These are phyloP conservation scores for Apiotrichum gracile DNA, from an alignment of 1,284 basidiomycete species.

Conservation along the genomic window DNA sequence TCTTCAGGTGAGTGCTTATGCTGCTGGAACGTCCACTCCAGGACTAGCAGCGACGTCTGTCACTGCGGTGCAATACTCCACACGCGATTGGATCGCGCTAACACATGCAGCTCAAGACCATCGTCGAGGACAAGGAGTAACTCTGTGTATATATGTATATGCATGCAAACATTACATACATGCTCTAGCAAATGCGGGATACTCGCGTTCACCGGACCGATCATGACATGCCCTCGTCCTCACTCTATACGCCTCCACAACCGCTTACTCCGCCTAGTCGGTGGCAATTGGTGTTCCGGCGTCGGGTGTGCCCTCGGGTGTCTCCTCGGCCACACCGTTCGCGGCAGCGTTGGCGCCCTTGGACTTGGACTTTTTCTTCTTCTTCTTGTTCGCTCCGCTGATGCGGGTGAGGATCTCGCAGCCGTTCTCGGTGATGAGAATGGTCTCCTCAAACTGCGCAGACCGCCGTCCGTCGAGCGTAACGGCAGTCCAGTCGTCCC, in stretches of 20 bases:
- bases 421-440: constrained; percentile 84
- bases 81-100: background rate
- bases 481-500: constrained; percentile 80
- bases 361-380: constrained; percentile 33
- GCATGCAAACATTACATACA: constrained; percentile 10
- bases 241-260: too few relatives aligned
- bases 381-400: constrained; percentile 35
- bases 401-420: constrained; percentile 75
- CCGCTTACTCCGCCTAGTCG: constrained; percentile 2
- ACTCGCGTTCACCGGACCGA: background rate
- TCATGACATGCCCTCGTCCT: too few relatives aligned
- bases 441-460: constrained; percentile 93
- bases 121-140: constrained; percentile 25
- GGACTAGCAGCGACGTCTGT: too few relatives aligned
- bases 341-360: constrained; percentile 14
- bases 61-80: background rate
- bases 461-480: constrained; percentile 80
- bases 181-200: background rate
- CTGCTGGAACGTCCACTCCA: background rate
- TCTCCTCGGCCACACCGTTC: constrained; percentile 5
- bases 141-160: constrained; percentile 8
- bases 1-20: constrained; percentile 62
- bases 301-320: constrained; percentile 13
- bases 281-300: constrained; percentile 17
- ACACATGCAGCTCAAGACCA: constrained; percentile 35